Conservation (phyloP, 805 yeast genomes). For the Saccharomycodes ludwigii region DNA sequence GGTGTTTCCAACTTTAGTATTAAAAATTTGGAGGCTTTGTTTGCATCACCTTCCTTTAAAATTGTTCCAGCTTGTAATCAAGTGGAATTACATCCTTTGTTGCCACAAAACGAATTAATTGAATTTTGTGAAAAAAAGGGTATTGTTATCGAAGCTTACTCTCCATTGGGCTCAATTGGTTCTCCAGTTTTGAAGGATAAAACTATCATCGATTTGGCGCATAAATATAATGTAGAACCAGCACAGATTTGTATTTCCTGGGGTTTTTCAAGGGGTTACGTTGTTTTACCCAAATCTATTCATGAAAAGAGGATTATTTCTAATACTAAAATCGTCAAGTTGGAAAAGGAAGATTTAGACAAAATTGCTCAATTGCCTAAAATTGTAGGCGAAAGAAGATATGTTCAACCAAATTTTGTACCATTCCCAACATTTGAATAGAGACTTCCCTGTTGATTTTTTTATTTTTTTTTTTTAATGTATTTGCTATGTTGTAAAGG, state of each 20-base stretch:
- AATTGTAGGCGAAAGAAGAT: conserved; percentile 5
- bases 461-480: background rate
- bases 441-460: background rate
- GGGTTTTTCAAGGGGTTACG: conserved; percentile 44
- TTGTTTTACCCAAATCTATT: conserved; percentile 40
- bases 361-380: conserved; percentile 2
- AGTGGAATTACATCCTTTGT: conserved; percentile 63
- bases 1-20: conserved; percentile 69
- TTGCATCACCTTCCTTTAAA: conserved; percentile 34
- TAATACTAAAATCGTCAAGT: conserved; percentile 4
- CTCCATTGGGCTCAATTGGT: conserved; percentile 57
- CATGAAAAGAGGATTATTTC: conserved; percentile 26
- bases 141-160: conserved; percentile 59
- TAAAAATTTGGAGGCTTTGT: conserved; percentile 36
- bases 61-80: conserved; percentile 62
- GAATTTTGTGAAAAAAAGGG: conserved; percentile 39
- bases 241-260: conserved; percentile 46
- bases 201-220: conserved; percentile 31
- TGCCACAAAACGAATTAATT: conserved; percentile 51
- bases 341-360: conserved; percentile 4
- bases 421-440: conserved; percentile 7
- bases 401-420: conserved; percentile 4
- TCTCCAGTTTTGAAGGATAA: conserved; percentile 40
- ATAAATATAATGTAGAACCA: conserved; percentile 24
- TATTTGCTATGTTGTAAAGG: background rate